These are phyloP conservation scores for Thuidium tamariscinum DNA, from an alignment of 225 moss, liverwort and hornwort genomes.

Conservation along the genomic window DNA sequence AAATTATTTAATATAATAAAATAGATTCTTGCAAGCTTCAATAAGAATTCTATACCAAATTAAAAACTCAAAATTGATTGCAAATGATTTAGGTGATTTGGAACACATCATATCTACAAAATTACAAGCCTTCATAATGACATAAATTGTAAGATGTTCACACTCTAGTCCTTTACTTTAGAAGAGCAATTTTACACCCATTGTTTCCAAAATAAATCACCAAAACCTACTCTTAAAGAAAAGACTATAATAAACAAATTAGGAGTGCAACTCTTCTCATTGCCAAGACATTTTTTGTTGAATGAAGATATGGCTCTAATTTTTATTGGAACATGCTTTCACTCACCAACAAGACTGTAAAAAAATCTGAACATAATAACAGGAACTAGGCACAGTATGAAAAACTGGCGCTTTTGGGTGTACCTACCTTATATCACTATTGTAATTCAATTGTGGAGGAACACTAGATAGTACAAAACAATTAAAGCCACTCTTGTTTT, in stretches of 20 bases:
- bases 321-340: no score
- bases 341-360: no score
- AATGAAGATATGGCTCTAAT: not conserved
- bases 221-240: not conserved
- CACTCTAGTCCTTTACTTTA: not conserved
- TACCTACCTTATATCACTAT: no score
- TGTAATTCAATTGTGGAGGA: no score
- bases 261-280: not conserved
- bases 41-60: fast-evolving
- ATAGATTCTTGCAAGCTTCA: fast-evolving
- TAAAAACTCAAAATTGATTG: not conserved
- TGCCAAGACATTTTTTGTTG: not conserved
- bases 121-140: not conserved
- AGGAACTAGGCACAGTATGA: no score
- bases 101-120: not conserved
- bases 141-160: fast-evolving
- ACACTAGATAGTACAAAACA: not conserved
- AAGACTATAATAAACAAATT: not conserved
- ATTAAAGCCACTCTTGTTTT: not conserved
- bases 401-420: no score
- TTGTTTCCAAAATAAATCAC: not conserved
- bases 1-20: not conserved
- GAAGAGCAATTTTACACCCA: not conserved
- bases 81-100: not conserved
- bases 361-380: no score